Base-by-base conservation (phyloP, 345 rosid species). In the Gossypium turneri region DNA sequence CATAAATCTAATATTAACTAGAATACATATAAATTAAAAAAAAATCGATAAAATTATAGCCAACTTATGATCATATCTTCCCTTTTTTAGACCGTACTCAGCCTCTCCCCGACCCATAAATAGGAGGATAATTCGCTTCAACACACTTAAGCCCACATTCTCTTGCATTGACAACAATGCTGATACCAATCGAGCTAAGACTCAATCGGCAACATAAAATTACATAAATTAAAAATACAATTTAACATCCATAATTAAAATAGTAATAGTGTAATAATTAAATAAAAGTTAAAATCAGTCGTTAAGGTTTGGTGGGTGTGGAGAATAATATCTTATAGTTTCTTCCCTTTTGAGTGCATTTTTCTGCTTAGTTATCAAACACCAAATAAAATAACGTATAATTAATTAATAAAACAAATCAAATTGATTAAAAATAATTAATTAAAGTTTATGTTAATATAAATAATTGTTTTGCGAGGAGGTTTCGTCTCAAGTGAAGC, bases 241-340 rank as follows among this genome's bases (percentile, higher is more conserved):
- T 51, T 51, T n/a, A 51, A 45, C 1, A n/a, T 34, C 38, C 67
- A 64, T 12, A 16, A 51, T 51, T 50, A 50, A 50, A 50, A 50
- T 50, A 12, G 15, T 47, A 12, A 13, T 51, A 51, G 2, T 11
- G 55, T 51, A 51, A 64, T 12, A 51, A 51, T 51, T 10, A 47
- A 41, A 17, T 20, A 3, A 38, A 9, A n/a, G 52, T 38, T 58
- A 58, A 73, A 67, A 59, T 38, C 15, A n/a, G 70, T 67, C 19
- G 79, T 78, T 78, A 73, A 71, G 62, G 67, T 43, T 73, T 50
- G 67, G 65, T 50, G 16, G 80, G 74, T 52, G 68, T 72, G 72
- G 25, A 55, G 50, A 45, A 45, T 45, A 45, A 55, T 16, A 67
- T 66, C 2, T 12, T 78, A 34, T 5, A 53, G 79, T 75, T 61